A percentile compares a stretch with the other conserved stretches of the same genome.
phyloP scores from a whole-genome alignment of 2,329 filamentous ascomycete species.

The Aspergillus puulaauensis region DNA sequence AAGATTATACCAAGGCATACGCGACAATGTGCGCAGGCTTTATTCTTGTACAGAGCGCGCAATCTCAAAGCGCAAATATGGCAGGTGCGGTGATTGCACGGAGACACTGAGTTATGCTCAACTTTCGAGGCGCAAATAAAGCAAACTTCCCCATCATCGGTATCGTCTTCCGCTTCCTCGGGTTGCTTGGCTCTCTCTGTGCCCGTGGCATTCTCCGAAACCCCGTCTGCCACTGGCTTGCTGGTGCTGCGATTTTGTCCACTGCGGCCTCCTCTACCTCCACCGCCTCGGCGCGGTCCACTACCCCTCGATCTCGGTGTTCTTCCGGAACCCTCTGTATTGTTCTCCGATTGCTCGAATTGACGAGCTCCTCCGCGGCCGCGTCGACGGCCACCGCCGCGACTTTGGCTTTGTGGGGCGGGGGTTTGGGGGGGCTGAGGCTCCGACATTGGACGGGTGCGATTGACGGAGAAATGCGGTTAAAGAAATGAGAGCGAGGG shows the following conservation, averaged over 20 bases:
- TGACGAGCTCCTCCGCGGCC: conserved; percentile 39
- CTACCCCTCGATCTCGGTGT: conserved; percentile 34
- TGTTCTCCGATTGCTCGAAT: conserved; percentile 26
- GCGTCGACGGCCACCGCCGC: conserved; percentile 41
- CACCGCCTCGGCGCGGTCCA: conserved; percentile 33
- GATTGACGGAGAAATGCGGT: background rate
- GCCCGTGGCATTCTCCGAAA: conserved; percentile 44
- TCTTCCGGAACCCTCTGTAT: conserved; percentile 31
- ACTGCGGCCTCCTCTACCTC: conserved; percentile 30
- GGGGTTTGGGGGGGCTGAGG: conserved; percentile 23
- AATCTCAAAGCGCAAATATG: conserved; percentile 92
- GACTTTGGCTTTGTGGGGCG: conserved; percentile 40
- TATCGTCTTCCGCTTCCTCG: conserved; percentile 42
- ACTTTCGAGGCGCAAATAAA: conserved; percentile 96
- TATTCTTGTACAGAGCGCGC: conserved; percentile 92
- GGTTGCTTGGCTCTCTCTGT: conserved; percentile 29
- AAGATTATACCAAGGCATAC: conserved; percentile 47
- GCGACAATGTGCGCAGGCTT: conserved; percentile 93
- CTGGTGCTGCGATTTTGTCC: conserved; percentile 24
- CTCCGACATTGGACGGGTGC: conserved; percentile 29
- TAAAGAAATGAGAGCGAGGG: background rate
- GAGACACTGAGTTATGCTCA: conserved; percentile 81
- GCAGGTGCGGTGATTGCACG: conserved; percentile 94
- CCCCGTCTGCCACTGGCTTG: conserved; percentile 21
- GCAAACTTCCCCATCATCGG: conserved; percentile 76